Percentiles rank a stretch among this genome's conserved stretches.
These are phyloP conservation scores for Turritis glabra DNA, from an alignment of 345 rosid genomes.

Conservation along the genomic window DNA sequence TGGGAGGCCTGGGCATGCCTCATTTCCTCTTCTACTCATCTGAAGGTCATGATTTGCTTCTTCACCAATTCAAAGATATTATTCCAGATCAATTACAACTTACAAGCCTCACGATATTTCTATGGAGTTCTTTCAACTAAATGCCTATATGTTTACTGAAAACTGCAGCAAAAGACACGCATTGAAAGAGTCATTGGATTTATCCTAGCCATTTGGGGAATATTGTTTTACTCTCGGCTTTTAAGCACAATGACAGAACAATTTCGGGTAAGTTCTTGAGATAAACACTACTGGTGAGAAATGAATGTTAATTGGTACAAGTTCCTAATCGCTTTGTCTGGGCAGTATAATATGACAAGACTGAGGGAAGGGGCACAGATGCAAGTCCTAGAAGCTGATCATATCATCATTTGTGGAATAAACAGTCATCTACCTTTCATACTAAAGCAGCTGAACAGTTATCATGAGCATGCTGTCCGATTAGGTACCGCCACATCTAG, in stretches of 20 bases:
- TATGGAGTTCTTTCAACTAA: slow-evolving; percentile 32
- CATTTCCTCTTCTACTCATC: slow-evolving; percentile 87
- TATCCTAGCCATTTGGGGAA: slow-evolving; percentile 91
- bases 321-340: slow-evolving; percentile 33
- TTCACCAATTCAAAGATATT: neutral
- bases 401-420: slow-evolving; percentile 86
- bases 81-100: neutral
- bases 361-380: slow-evolving; percentile 96
- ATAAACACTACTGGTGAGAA: slow-evolving; percentile 4
- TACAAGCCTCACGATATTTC: neutral
- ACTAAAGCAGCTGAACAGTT: slow-evolving; percentile 86
- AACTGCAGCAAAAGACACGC: slow-evolving; percentile 90
- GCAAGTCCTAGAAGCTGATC: slow-evolving; percentile 91
- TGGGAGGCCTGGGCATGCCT: slow-evolving; percentile 99
- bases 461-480: slow-evolving; percentile 87
- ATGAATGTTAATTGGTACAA: slow-evolving; percentile 17
- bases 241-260: slow-evolving; percentile 98
- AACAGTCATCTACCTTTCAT: slow-evolving; percentile 79
- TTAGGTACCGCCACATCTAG: slow-evolving; percentile 93
- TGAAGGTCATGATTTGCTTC: slow-evolving; percentile 50
- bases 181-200: slow-evolving; percentile 82
- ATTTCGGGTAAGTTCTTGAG: slow-evolving; percentile 64
- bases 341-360: slow-evolving; percentile 85
- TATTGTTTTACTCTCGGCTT: slow-evolving; percentile 87
- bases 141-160: slow-evolving; percentile 34